Evolutionary conservation across 1,284 basidiomycete species (phyloP), one percentile per base, ranked within the genome.

Genomic region (Moesziomyces antarcticus): DNA sequence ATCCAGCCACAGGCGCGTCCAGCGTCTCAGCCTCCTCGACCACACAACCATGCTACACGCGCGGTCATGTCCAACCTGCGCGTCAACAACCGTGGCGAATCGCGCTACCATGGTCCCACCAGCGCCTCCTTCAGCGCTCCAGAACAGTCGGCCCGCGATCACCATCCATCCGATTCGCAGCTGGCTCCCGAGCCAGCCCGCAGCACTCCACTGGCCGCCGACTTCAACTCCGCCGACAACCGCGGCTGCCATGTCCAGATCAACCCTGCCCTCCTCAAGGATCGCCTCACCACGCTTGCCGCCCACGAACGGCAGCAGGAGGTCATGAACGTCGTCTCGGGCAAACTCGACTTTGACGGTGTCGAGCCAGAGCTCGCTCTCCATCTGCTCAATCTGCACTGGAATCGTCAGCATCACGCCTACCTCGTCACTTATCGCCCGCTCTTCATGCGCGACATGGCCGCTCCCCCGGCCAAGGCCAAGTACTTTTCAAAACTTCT

Each of bases 361-460:
- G 69, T 78, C 18, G 67, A 72, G 10, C 76, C 80, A 6, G 81
- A 82, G 41, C 63, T 83, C 1, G 79, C 70, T 1, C 67, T 80
- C 42, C 79, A 83, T 44, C 59, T 83, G 25, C 73, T 83, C 14
- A 80, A 73, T 14, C 56, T 83, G 24, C 82, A 83, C 45, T 83
- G 81, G 76, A 82, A 83, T 60, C 58, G 81, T n/a, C 81, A 83
- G 46, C 81, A 83, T 43, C 77, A 77, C 48, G 81, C 79, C 7
- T 81, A 80, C 44, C 65, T 81, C 33, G 77, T 82, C 48, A 81
- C 80, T 2, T 82, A 82, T 47, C 73, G 81, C 24, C 64, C 67
- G 50, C 59, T 78, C 14, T 82, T 82, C 57, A 82, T 73, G 59
- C 64, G 80, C 0, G 81, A 82, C 60, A 81, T 80, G 80, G 75